These are phyloP conservation scores for Colletotrichum theobromicola DNA, from an alignment of 2,329 filamentous ascomycete species.

Conservation along the genomic window DNA sequence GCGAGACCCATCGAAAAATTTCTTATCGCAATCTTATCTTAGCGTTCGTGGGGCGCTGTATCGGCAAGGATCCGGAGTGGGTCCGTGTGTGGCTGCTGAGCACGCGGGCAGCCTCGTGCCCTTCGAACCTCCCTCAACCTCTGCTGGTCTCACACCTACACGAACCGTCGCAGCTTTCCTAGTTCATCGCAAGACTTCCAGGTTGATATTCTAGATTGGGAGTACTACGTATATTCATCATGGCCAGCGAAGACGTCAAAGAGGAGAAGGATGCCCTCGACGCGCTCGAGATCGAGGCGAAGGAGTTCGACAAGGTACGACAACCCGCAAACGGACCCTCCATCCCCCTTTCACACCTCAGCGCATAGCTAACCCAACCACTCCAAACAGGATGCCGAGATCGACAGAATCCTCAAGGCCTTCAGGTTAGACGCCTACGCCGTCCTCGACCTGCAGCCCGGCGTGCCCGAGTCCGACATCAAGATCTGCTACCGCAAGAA, in stretches of 20 bases:
- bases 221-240: constrained; percentile 24
- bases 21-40: constrained; percentile 24
- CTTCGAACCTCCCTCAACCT: neutral
- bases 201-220: neutral
- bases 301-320: constrained; percentile 85
- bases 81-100: neutral
- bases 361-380: neutral
- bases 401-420: constrained; percentile 89
- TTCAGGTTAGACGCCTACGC: constrained; percentile 86
- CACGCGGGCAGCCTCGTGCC: constrained; percentile 7
- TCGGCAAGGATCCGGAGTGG: neutral
- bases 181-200: neutral
- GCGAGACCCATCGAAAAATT: constrained; percentile 19
- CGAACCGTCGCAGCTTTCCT: neutral
- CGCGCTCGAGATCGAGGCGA: constrained; percentile 81
- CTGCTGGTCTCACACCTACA: neutral
- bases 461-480: constrained; percentile 95
- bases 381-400: constrained; percentile 83
- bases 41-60: neutral
- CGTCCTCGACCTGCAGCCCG: constrained; percentile 93
- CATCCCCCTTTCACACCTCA: neutral
- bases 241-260: constrained; percentile 42
- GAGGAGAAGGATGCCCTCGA: constrained; percentile 80
- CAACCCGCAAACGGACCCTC: neutral
- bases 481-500: constrained; percentile 94